Evolutionary conservation across 495 filamentous ascomycete species (phyloP), one percentile per base, ranked within the genome.

Genomic region (Monascus purpureus): DNA sequence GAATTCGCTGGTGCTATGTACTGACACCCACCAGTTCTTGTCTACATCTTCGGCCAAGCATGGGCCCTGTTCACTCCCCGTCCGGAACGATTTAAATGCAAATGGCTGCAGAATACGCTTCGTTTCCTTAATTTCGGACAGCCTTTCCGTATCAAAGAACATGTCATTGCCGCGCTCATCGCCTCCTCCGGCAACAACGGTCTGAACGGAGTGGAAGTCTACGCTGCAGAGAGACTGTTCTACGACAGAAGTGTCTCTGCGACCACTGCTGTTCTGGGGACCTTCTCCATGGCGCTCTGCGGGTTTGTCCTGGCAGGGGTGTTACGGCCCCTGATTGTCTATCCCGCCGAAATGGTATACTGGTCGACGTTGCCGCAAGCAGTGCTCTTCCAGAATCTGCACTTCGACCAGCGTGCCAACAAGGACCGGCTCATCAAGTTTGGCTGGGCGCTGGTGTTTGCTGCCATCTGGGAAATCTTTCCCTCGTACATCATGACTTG

Each of bases 401-500:
- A 47, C 28, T 38, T 39, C 27, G 37, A 45, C 29, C 25, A 17
- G 2, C 16, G 31, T n/a, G 37, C 16, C 2, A 47, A 43, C 19
- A 25, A 33, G 16, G 20, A 23, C 9, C 41, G 37, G 8, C 38
- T 48, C 1, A 36, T 25, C 22, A 47, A 41, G 11, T 47, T 47
- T 13, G 29, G 33, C 17, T 41, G 23, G 18, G 41, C 41, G 11
- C 17, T 47, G n/a, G 31, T 16, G n/a, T 14, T 35, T 1, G 13
- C 36, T 17, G 30, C 32, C 32, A 29, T 59, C 8, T 72, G 61
- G 54, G 65, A 71, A 38, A 52, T 67, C 19, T 50, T 72, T 26
- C 67, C 66, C 1, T 47, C 61, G 11, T 70, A 60, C 38, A 65
- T 70, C 26, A 47, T 63, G 19, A 51, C 67, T 1, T 49, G 57